Evolutionary conservation across 345 rosid genomes (phyloP).

Genomic region (Camelina sativa): DNA sequence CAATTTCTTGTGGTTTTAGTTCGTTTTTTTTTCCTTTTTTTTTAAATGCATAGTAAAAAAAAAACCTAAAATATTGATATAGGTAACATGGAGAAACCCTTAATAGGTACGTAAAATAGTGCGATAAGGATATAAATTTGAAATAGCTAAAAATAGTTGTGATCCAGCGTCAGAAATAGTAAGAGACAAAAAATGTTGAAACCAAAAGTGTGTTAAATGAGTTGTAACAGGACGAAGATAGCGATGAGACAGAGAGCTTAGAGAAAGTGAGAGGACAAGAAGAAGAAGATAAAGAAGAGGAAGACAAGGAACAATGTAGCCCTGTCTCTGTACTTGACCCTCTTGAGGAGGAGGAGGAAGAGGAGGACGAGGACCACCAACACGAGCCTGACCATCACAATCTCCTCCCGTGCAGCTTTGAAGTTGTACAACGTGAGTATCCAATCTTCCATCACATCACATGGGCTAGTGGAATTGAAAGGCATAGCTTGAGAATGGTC

Average conservation of each 20-base stretch:
- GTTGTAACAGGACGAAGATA: constrained; percentile 56
- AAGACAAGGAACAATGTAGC: constrained; percentile 87
- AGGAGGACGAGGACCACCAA: constrained; percentile 62
- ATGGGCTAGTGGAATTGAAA: constrained; percentile 9
- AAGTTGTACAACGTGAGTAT: constrained; percentile 77
- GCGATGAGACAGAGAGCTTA: constrained; percentile 50
- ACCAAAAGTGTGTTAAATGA: constrained; percentile 41
- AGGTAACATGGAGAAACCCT: constrained; percentile 21
- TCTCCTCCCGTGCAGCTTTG: constrained; percentile 50
- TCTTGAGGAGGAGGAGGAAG: constrained; percentile 49
- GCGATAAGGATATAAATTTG: constrained; percentile 24
- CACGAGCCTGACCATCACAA: constrained; percentile 52
- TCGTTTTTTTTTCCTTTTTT: too few species aligned
- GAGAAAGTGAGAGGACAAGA: constrained; percentile 49
- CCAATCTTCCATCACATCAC: constrained; percentile 13
- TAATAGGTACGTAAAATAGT: constrained; percentile 8
- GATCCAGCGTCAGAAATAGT: constrained; percentile 25
- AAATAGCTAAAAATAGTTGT: constrained; percentile 35
- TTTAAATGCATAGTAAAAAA: constrained; percentile 1
- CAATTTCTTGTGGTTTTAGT: constrained; percentile 6
- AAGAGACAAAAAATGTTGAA: constrained; percentile 35
- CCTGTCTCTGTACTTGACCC: constrained; percentile 94
- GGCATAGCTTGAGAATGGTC: constrained; percentile 15
- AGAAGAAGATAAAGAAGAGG: constrained; percentile 58
- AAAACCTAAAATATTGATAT: not conserved